Evolutionary conservation across 78 protist species (phyloP).

Genomic region (Speleostelium caveatum): DNA sequence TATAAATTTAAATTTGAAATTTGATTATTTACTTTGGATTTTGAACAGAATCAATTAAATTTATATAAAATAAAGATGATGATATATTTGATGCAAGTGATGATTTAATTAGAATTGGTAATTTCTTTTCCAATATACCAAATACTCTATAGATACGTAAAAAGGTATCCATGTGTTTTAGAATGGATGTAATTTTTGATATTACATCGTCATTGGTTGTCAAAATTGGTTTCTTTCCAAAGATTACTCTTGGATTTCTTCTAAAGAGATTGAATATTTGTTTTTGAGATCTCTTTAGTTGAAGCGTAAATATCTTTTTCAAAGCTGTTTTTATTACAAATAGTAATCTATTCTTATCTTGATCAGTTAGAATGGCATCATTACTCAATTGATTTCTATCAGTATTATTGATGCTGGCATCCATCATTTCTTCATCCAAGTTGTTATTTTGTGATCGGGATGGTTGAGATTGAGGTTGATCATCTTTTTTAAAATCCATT

Average conservation of each 20-base stretch:
- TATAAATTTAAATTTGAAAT: background rate
- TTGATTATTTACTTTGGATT: background rate
- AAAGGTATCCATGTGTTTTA: conserved; percentile 64
- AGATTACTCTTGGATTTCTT: conserved; percentile 41
- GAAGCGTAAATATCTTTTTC: conserved; percentile 31
- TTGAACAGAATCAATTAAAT: conserved; percentile 22
- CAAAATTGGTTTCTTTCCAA: conserved; percentile 19
- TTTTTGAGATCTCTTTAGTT: conserved; percentile 66
- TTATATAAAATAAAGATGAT: conserved; percentile 11
- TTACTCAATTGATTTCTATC: background rate
- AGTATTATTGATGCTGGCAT: background rate
- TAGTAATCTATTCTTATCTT: conserved; percentile 35
- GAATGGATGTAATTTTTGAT: conserved; percentile 24
- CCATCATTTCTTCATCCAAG: background rate
- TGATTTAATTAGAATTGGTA: conserved; percentile 32
- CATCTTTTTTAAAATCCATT: conserved; percentile 25
- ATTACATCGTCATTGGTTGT: conserved; percentile 11
- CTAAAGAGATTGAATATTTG: conserved; percentile 28
- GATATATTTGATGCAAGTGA: conserved; percentile 33
- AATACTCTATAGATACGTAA: conserved; percentile 24
- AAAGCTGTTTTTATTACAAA: conserved; percentile 44
- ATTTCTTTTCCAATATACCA: conserved; percentile 10
- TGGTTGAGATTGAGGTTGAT: background rate
- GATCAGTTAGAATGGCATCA: conserved; percentile 1
- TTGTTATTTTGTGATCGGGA: background rate